These are phyloP conservation scores for Colletotrichum lini DNA, from an alignment of 2,329 filamentous ascomycete species.

Conservation along the genomic window DNA sequence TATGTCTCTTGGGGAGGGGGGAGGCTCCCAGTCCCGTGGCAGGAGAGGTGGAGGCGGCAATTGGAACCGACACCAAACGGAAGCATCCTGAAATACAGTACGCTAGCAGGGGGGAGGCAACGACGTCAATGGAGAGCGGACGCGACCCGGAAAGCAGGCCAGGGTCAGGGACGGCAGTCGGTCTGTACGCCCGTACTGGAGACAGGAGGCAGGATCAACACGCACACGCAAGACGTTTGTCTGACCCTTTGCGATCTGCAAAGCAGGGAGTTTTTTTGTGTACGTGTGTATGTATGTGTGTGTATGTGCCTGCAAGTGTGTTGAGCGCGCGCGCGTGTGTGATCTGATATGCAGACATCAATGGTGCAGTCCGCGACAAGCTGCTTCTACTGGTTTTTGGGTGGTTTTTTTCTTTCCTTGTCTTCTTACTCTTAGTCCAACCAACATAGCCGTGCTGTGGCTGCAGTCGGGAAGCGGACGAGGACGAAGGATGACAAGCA, in stretches of 20 bases:
- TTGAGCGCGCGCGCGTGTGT: conserved; percentile 7
- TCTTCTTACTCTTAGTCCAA: not conserved
- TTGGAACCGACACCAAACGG: conserved; percentile 9
- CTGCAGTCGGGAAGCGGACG: not conserved
- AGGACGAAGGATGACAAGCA: not conserved
- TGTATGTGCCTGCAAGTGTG: too few relatives aligned
- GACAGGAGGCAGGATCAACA: not conserved
- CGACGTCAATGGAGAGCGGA: conserved; percentile 4
- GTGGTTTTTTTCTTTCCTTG: not conserved
- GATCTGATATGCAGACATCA: conserved; percentile 19
- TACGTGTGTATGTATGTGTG: too few relatives aligned
- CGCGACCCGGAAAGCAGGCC: not conserved
- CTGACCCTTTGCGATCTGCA: conserved; percentile 24
- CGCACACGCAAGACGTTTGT: conserved; percentile 6
- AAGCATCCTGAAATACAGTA: not conserved
- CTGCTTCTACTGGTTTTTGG: conserved; percentile 7
- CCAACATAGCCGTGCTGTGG: not conserved
- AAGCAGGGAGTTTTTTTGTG: conserved; percentile 24
- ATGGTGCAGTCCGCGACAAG: conserved; percentile 20
- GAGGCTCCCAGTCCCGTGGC: not conserved
- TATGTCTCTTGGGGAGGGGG: not conserved
- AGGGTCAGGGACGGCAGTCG: not conserved
- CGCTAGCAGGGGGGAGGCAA: conserved; percentile 4
- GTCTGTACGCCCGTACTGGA: conserved; percentile 12
- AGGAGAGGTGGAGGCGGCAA: conserved; percentile 21